Conservation (phyloP, 208 protist genomes). For the Trypanosoma platydactyli region DNA sequence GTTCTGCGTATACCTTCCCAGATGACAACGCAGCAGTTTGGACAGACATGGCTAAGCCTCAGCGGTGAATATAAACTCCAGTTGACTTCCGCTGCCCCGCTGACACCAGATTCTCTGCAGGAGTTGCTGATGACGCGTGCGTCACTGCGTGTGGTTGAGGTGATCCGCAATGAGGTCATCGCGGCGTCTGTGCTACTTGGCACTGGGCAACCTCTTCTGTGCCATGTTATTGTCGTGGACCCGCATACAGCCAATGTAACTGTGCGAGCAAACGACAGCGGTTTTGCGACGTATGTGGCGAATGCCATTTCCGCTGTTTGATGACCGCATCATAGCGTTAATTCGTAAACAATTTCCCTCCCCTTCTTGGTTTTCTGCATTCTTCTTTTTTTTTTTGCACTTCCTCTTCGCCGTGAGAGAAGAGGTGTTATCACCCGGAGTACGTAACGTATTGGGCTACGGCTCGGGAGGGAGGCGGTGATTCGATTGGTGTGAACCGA, state of each 20-base stretch:
- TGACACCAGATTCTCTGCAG: constrained; percentile 30
- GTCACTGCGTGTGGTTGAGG: constrained; percentile 52
- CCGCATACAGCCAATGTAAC: constrained; percentile 25
- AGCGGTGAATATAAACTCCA: constrained; percentile 24
- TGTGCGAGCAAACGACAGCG: constrained; percentile 24
- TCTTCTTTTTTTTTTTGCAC: not conserved
- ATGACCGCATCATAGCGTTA: not conserved
- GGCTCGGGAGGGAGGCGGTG: too few relatives aligned
- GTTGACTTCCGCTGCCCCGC: constrained; percentile 7
- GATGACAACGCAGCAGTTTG: constrained; percentile 48
- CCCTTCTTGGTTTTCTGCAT: not conserved
- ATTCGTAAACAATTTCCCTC: not conserved
- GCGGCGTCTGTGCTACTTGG: constrained; percentile 39
- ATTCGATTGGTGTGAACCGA: too few relatives aligned
- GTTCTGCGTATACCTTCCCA: constrained; percentile 29
- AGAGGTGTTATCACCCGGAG: not conserved
- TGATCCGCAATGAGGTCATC: constrained; percentile 63
- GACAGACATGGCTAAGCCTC: constrained; percentile 31
- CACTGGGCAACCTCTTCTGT: constrained; percentile 24
- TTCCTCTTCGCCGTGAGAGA: not conserved
- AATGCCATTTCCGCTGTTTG: constrained; percentile 12
- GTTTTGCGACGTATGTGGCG: constrained; percentile 24
- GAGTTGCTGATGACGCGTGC: constrained; percentile 33
- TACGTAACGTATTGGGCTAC: not conserved
- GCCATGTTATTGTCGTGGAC: constrained; percentile 29